Evolutionary conservation across 371 early-diverging fungal genomes (phyloP).

Genomic region (Syncephalastrum monosporum): DNA sequence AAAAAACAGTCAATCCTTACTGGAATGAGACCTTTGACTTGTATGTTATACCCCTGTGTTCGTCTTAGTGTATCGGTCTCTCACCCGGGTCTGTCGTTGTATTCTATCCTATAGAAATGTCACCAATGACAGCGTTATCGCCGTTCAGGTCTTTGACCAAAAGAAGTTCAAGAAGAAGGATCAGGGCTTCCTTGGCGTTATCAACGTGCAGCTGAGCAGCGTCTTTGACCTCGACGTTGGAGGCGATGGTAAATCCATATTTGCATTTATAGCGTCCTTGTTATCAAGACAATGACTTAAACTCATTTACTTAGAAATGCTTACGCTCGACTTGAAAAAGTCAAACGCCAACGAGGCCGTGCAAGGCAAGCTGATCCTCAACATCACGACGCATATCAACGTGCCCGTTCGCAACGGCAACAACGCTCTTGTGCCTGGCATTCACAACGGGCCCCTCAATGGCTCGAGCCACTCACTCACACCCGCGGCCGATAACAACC

Average conservation of each 20-base stretch:
- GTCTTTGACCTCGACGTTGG: conserved; percentile 74
- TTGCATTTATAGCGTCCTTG: too few species aligned
- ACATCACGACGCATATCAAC: conserved; percentile 64
- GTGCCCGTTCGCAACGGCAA: conserved; percentile 40
- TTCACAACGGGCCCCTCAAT: too few species aligned
- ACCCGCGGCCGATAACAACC: too few species aligned
- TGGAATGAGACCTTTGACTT: conserved; percentile 80
- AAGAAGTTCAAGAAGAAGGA: conserved; percentile 91
- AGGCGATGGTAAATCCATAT: conserved; percentile 59
- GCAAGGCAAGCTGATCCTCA: conserved; percentile 82
- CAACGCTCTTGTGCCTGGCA: conserved; percentile 40
- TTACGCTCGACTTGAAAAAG: conserved; percentile 84
- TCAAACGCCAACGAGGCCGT: conserved; percentile 77
- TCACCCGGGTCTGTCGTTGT: neutral
- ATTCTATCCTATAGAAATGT: conserved; percentile 53
- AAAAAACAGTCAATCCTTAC: conserved; percentile 77
- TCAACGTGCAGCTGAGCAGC: conserved; percentile 80
- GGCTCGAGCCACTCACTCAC: too few species aligned
- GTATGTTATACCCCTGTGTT: conserved; percentile 29
- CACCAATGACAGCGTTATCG: conserved; percentile 74
- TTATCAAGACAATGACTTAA: too few species aligned
- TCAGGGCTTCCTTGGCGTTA: conserved; percentile 94
- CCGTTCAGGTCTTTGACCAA: conserved; percentile 96
- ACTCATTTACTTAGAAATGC: conserved; percentile 64
- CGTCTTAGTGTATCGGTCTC: neutral